These are phyloP conservation scores for Pseudocercospora fuligena DNA, from an alignment of 2,329 filamentous ascomycete species.

Conservation along the genomic window DNA sequence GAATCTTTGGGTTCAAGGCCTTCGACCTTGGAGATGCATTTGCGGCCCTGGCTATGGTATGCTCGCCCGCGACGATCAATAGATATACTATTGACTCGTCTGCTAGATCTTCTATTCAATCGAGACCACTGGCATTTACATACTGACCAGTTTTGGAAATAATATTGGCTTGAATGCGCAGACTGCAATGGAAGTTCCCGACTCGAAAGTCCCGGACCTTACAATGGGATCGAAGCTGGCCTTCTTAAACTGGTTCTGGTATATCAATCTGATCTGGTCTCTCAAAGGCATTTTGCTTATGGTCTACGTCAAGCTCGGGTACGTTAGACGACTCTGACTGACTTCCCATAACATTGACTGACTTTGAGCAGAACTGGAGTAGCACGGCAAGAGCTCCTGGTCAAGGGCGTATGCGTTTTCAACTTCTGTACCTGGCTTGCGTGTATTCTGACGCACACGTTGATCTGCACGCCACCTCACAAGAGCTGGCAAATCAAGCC, in stretches of 20 bases:
- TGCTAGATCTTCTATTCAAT: conserved; percentile 22
- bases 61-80: neutral
- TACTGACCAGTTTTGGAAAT: conserved; percentile 33
- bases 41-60: conserved; percentile 22
- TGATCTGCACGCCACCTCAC: conserved; percentile 38
- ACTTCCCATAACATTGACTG: neutral
- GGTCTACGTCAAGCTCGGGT: conserved; percentile 38
- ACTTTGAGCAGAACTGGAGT: conserved; percentile 30
- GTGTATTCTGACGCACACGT: conserved; percentile 39
- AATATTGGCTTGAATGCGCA: conserved; percentile 38
- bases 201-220: conserved; percentile 31
- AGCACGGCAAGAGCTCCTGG: conserved; percentile 34
- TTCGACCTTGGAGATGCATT: conserved; percentile 27
- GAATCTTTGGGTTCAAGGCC: conserved; percentile 22
- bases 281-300: conserved; percentile 42
- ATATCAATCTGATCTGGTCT: conserved; percentile 42
- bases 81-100: neutral
- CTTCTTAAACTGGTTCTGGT: conserved; percentile 43
- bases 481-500: conserved; percentile 43
- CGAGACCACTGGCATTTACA: conserved; percentile 27
- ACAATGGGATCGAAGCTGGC: conserved; percentile 40
- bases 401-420: conserved; percentile 33
- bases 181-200: conserved; percentile 37
- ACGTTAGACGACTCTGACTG: neutral
- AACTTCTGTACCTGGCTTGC: conserved; percentile 36